Conservation (phyloP, 2,329 filamentous ascomycete species). For the Aureobasidium lini region DNA sequence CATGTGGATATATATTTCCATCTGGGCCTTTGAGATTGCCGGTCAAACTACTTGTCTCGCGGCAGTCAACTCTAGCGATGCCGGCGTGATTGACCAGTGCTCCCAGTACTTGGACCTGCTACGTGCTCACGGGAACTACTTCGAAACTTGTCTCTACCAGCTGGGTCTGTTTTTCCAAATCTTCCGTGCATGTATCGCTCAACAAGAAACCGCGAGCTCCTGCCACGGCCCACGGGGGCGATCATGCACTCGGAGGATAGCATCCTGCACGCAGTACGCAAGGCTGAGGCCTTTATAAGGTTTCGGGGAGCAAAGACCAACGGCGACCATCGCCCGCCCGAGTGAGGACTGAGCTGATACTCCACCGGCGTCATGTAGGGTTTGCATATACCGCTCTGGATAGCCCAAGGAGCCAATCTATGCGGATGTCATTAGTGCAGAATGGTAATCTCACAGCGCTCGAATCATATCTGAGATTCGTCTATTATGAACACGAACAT, state of each 20-base stretch:
- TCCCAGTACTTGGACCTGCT: background rate
- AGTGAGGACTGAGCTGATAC: background rate
- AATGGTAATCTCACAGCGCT: background rate
- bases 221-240: background rate
- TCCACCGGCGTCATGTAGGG: constrained; percentile 1
- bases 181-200: background rate
- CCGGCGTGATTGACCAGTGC: background rate
- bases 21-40: background rate
- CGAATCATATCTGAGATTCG: background rate
- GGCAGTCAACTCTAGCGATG: background rate
- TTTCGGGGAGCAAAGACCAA: constrained; percentile 13
- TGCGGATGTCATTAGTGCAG: background rate
- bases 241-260: constrained; percentile 5
- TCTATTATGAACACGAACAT: background rate
- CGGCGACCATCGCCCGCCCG: background rate
- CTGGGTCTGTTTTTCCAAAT: background rate
- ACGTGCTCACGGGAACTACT: background rate
- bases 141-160: background rate
- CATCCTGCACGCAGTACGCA: background rate
- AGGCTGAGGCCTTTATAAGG: constrained; percentile 6
- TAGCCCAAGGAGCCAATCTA: background rate
- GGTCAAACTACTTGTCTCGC: background rate
- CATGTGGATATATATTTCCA: background rate
- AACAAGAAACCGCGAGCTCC: constrained; percentile 9
- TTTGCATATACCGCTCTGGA: constrained; percentile 2